phyloP scores from a whole-genome alignment of 2,329 filamentous ascomycete species.

The Aspergillus sergii region DNA sequence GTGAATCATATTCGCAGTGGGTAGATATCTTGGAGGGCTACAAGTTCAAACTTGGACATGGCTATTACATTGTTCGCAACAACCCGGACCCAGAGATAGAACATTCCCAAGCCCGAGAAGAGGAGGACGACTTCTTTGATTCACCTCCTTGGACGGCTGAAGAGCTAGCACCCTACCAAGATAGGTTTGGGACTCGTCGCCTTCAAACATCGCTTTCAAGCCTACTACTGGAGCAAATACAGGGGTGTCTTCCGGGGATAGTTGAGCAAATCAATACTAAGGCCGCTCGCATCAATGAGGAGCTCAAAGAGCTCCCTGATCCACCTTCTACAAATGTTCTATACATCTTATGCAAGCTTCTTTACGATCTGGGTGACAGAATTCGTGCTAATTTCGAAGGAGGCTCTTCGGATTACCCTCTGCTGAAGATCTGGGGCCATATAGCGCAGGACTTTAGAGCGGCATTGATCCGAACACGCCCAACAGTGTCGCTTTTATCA shows the following conservation, averaged over 20 bases:
- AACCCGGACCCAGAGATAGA: slow-evolving; percentile 48
- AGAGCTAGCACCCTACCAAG: slow-evolving; percentile 39
- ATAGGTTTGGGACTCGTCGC: slow-evolving; percentile 56
- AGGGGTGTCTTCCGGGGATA: slow-evolving; percentile 37
- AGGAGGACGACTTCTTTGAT: slow-evolving; percentile 57
- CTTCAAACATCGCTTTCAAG: slow-evolving; percentile 54
- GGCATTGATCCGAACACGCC: slow-evolving; percentile 49
- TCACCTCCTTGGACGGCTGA: slow-evolving; percentile 48
- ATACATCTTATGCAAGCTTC: slow-evolving; percentile 63
- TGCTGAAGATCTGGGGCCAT: slow-evolving; percentile 47
- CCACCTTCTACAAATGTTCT: slow-evolving; percentile 66
- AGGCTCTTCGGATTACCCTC: slow-evolving; percentile 41
- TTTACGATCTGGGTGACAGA: slow-evolving; percentile 59
- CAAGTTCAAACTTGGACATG: slow-evolving; percentile 67
- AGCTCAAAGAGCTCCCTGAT: slow-evolving; percentile 65
- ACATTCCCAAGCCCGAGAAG: slow-evolving; percentile 50
- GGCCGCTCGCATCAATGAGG: slow-evolving; percentile 54
- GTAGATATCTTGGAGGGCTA: slow-evolving; percentile 63
- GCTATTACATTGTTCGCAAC: slow-evolving; percentile 75
- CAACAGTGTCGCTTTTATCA: slow-evolving; percentile 32
- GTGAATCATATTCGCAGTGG: slow-evolving; percentile 61
- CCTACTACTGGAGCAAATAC: slow-evolving; percentile 52
- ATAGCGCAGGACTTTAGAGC: slow-evolving; percentile 57
- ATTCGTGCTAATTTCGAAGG: slow-evolving; percentile 60
- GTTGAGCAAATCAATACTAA: slow-evolving; percentile 48